phyloP scores from a whole-genome alignment of 75 land plant species.

The Selaginella moellendorffii region DNA sequence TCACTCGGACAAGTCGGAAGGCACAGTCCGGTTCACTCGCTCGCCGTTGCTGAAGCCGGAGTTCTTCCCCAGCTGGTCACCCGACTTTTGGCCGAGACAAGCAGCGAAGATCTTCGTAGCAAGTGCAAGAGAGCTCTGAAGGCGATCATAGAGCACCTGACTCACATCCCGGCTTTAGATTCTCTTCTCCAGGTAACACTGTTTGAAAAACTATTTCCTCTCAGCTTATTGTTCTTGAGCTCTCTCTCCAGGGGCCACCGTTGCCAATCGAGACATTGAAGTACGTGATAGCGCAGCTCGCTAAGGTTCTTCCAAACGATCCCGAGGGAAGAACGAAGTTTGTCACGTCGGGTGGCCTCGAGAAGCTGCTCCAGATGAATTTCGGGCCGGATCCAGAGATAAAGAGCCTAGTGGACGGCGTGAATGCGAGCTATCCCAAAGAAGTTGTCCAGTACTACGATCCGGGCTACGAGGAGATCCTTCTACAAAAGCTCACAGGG shows the following conservation, averaged over 20 bases:
- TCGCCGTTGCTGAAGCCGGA: conserved; percentile 4
- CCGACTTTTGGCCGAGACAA: not conserved
- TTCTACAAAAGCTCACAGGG: conserved; percentile 5
- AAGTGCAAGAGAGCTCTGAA: conserved; percentile 7
- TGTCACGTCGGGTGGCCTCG: conserved; percentile 5
- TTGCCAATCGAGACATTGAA: not conserved
- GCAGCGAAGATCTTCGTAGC: not conserved
- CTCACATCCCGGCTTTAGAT: conserved; percentile 1
- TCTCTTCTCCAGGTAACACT: conserved; percentile 5
- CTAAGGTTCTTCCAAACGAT: conserved; percentile 10
- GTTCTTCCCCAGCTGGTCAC: conserved; percentile 8
- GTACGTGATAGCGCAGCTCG: conserved; percentile 1
- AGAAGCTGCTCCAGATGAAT: conserved; percentile 4
- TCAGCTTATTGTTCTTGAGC: too few species aligned
- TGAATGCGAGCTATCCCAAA: not conserved
- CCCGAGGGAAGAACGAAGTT: conserved; percentile 5
- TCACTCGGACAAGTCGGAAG: conserved; percentile 7
- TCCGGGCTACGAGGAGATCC: not conserved
- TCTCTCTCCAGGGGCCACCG: conserved; percentile 7
- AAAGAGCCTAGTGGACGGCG: not conserved
- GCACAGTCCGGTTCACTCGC: conserved; percentile 1
- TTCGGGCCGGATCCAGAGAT: conserved; percentile 4
- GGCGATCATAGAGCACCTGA: conserved; percentile 1
- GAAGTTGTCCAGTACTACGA: conserved; percentile 5
- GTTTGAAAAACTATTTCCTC: too few species aligned